Evolutionary conservation across 2,329 filamentous ascomycete species (phyloP).

Genomic region (Aureobasidium leucospermi): DNA sequence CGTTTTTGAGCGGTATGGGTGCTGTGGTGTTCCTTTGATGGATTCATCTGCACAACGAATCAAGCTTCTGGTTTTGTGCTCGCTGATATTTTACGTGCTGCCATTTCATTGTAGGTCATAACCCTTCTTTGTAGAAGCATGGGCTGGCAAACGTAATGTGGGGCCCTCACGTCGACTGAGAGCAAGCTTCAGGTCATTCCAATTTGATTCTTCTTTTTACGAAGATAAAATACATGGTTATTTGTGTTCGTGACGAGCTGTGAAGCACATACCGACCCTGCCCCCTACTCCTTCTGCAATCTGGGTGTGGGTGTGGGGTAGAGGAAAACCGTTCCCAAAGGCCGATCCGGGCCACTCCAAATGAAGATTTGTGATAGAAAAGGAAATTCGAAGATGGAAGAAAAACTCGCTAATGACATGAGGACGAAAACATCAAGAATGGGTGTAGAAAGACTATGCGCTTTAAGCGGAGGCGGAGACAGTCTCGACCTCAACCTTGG

Average conservation of each 20-base stretch:
- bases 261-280: not conserved
- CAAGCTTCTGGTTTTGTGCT: too few species aligned
- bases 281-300: not conserved
- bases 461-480: constrained; percentile 26
- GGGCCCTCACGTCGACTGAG: too few species aligned
- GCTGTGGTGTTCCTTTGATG: too few species aligned
- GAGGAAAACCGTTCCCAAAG: not conserved
- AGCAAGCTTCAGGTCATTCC: not conserved
- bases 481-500: constrained; percentile 56
- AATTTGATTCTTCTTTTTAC: not conserved
- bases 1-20: too few species aligned
- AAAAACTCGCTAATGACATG: constrained; percentile 12
- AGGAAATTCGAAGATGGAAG: not conserved
- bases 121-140: too few species aligned
- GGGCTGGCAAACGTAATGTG: too few species aligned
- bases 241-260: not conserved
- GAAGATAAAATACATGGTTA: constrained; percentile 7
- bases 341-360: constrained; percentile 7
- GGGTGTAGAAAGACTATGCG: not conserved
- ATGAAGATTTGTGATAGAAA: not conserved
- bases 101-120: too few species aligned
- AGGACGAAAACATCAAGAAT: constrained; percentile 4
- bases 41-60: too few species aligned
- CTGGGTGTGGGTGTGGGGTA: constrained; percentile 2
- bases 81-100: too few species aligned